A percentile compares a stretch with the other conserved stretches of the same genome.
These are phyloP conservation scores for Colletotrichum sp. DNA, from an alignment of 2,329 filamentous ascomycete species.

Conservation along the genomic window DNA sequence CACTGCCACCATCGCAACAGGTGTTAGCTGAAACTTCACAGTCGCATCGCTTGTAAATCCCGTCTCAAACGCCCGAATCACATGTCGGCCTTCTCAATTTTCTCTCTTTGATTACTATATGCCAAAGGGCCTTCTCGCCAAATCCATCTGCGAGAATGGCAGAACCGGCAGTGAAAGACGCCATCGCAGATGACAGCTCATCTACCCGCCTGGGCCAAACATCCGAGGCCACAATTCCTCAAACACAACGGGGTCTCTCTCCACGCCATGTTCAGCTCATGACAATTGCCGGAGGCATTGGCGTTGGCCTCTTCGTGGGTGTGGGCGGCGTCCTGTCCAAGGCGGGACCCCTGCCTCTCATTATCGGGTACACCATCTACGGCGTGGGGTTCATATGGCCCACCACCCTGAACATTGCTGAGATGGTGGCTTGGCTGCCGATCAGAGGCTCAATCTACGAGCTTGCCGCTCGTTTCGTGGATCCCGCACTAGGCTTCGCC, in stretches of 20 bases:
- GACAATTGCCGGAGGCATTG: conserved; percentile 54
- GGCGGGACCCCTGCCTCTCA: conserved; percentile 46
- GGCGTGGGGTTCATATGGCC: conserved; percentile 49
- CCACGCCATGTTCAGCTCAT: conserved; percentile 54
- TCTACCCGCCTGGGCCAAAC: not conserved
- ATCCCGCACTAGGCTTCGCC: conserved; percentile 62
- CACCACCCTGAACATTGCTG: conserved; percentile 52
- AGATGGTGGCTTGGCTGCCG: conserved; percentile 63
- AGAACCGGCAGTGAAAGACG: not conserved
- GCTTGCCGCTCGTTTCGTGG: conserved; percentile 58
- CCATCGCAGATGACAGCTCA: not conserved
- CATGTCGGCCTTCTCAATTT: fast-evolving
- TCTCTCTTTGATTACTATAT: not conserved
- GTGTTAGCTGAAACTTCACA: fast-evolving
- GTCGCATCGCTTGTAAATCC: not conserved
- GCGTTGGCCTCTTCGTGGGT: conserved; percentile 49
- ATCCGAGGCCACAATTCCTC: not conserved
- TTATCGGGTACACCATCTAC: conserved; percentile 50
- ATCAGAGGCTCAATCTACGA: conserved; percentile 60
- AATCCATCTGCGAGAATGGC: not conserved
- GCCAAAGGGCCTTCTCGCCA: fast-evolving
- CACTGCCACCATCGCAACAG: not conserved
- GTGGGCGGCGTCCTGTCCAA: conserved; percentile 46
- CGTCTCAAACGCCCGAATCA: fast-evolving
- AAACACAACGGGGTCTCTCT: conserved; percentile 30